Evolutionary conservation across 495 filamentous ascomycete genomes (phyloP).

Genomic region (Penicillium fimorum): DNA sequence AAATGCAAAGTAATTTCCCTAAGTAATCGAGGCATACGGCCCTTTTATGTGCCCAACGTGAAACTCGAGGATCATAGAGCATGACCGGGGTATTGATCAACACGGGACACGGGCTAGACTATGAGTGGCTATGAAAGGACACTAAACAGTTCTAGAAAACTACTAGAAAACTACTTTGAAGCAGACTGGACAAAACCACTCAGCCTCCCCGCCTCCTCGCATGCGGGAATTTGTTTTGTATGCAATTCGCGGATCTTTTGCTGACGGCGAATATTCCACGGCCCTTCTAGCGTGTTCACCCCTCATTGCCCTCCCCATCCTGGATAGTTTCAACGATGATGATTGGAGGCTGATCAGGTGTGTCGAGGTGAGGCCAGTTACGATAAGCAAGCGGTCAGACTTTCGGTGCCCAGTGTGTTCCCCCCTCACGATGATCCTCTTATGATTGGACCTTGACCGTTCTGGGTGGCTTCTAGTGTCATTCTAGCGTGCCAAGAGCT

Average conservation of each 20-base stretch:
- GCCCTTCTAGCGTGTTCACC: slow-evolving; percentile 20
- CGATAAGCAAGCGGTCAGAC: slow-evolving; percentile 28
- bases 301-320: background rate
- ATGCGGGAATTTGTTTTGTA: slow-evolving; percentile 25
- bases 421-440: slow-evolving; percentile 13
- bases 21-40: background rate
- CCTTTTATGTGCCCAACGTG: slow-evolving; percentile 10
- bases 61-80: background rate
- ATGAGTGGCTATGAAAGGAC: slow-evolving; percentile 4
- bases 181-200: slow-evolving; percentile 8
- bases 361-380: slow-evolving; percentile 7
- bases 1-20: background rate
- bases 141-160: slow-evolving; percentile 1
- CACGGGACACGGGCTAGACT: slow-evolving; percentile 7
- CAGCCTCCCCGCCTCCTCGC: slow-evolving; percentile 17
- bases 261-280: slow-evolving; percentile 22
- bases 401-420: background rate
- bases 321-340: background rate
- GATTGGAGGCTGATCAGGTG: slow-evolving; percentile 11
- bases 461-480: slow-evolving; percentile 32
- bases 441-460: slow-evolving; percentile 4
- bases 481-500: slow-evolving; percentile 9
- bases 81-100: slow-evolving; percentile 1
- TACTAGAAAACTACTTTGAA: slow-evolving; percentile 8
- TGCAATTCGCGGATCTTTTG: slow-evolving; percentile 20